Evolutionary conservation across 192 early-diverging fungal genomes (phyloP).

Genomic region (Lunasporangiospora selenospora): DNA sequence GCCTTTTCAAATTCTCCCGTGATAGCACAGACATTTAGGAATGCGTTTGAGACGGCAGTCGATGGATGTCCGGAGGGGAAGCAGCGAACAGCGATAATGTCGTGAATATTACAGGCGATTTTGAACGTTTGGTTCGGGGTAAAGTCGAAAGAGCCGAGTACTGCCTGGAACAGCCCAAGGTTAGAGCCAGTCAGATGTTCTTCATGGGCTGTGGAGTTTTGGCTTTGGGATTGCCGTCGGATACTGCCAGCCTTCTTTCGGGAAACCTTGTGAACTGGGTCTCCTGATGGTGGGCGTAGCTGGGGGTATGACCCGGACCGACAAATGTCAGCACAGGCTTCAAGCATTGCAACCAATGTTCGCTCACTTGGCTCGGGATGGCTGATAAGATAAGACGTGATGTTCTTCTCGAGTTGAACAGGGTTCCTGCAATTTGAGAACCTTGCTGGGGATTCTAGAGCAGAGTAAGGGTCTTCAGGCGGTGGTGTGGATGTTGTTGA

Average conservation of each 20-base stretch:
- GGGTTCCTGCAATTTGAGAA: conserved; percentile 47
- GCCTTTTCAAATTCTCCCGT: conserved; percentile 34
- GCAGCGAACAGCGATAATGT: conserved; percentile 3
- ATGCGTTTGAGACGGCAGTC: conserved; percentile 25
- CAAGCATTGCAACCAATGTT: conserved; percentile 29
- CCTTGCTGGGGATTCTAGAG: no score
- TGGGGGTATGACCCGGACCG: not conserved
- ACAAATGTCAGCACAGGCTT: conserved; percentile 17
- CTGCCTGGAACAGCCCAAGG: conserved; percentile 12
- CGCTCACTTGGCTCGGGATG: conserved; percentile 22
- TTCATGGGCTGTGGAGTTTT: no score
- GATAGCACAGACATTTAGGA: conserved; percentile 27
- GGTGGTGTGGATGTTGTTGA: no score
- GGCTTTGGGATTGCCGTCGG: not conserved
- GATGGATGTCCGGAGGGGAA: conserved; percentile 3
- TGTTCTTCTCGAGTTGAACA: conserved; percentile 29
- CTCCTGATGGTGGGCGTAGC: not conserved
- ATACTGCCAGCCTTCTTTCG: not conserved
- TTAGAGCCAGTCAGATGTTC: not conserved
- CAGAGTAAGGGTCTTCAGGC: no score
- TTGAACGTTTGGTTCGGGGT: conserved; percentile 29
- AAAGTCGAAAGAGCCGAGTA: conserved; percentile 22
- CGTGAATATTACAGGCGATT: conserved; percentile 17
- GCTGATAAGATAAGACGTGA: conserved; percentile 28
- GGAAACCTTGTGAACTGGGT: not conserved